Percentiles rank a stretch among this genome's conserved stretches.
phyloP scores from a whole-genome alignment of 352 stramenopile species.

The Nothophytophthora sp. region DNA sequence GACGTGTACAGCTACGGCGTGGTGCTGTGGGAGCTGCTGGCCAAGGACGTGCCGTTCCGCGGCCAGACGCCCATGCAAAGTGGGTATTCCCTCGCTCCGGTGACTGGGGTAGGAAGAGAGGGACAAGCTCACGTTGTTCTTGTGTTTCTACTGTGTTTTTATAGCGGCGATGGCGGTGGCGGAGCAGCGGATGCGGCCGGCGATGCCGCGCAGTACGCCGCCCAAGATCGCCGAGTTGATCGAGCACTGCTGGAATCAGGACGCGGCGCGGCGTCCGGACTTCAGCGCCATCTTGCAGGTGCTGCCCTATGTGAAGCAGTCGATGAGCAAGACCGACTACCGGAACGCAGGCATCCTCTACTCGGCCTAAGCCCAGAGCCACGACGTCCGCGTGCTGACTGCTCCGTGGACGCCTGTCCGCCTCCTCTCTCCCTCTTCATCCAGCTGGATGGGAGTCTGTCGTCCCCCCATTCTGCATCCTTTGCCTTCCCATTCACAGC shows the following conservation, averaged over 20 bases:
- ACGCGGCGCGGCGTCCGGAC: conserved; percentile 44
- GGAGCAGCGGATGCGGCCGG: conserved; percentile 57
- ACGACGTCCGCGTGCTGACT: too few species aligned
- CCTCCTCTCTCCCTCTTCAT: too few species aligned
- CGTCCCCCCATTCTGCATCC: too few species aligned
- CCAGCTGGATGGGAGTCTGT: too few species aligned
- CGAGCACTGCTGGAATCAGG: conserved; percentile 64
- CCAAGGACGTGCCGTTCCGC: conserved; percentile 60
- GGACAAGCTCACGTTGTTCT: conserved; percentile 11
- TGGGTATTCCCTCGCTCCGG: conserved; percentile 12
- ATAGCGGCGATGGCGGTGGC: conserved; percentile 64
- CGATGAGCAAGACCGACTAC: conserved; percentile 57
- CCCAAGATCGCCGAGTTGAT: conserved; percentile 54
- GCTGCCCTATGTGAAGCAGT: conserved; percentile 47
- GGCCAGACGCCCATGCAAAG: conserved; percentile 62
- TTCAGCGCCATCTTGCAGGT: conserved; percentile 55
- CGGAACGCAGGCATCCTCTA: conserved; percentile 29
- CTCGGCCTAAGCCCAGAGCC: conserved; percentile 4
- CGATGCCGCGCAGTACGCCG: conserved; percentile 57
- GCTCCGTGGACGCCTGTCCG: too few species aligned
- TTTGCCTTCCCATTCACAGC: too few species aligned
- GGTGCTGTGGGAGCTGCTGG: conserved; percentile 65
- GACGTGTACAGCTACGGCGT: conserved; percentile 92
- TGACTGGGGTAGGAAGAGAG: background rate
- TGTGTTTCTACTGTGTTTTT: background rate